These are phyloP conservation scores for Diutina pseudorugosa DNA, from an alignment of 1,139 yeast species.

Conservation along the genomic window DNA sequence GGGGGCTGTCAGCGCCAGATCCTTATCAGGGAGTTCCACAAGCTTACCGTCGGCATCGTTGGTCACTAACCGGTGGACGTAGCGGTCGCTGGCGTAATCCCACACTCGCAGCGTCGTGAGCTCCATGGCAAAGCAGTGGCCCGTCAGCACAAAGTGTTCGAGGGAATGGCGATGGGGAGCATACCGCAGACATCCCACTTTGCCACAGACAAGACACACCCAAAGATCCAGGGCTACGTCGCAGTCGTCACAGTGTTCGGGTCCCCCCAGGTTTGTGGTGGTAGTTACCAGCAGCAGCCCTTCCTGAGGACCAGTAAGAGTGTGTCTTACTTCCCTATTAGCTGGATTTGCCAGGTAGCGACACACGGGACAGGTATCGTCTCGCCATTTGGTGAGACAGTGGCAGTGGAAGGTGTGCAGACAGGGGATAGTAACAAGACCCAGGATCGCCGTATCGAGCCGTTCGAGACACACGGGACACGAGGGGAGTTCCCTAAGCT, in stretches of 20 bases:
- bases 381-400: constrained; percentile 82
- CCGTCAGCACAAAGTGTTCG: constrained; percentile 63
- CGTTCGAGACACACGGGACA: constrained; percentile 92
- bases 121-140: constrained; percentile 92
- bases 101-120: constrained; percentile 76
- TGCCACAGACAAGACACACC: constrained; percentile 87
- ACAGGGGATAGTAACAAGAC: constrained; percentile 78
- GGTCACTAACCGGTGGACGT: constrained; percentile 78
- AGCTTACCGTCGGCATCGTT: constrained; percentile 79
- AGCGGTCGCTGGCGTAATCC: constrained; percentile 91
- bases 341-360: constrained; percentile 50
- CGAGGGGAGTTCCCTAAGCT: constrained; percentile 56
- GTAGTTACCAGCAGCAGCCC: constrained; percentile 6
- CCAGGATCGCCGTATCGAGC: constrained; percentile 75
- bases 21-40: constrained; percentile 50
- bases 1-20: constrained; percentile 4
- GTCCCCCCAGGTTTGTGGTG: neutral
- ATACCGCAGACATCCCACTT: constrained; percentile 83
- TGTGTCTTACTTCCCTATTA: constrained; percentile 23
- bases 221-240: constrained; percentile 61
- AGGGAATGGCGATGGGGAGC: constrained; percentile 75
- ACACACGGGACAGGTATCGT: constrained; percentile 88
- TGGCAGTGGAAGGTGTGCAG: constrained; percentile 92
- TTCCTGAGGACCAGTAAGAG: constrained; percentile 10
- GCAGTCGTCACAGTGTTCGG: constrained; percentile 28